These are phyloP conservation scores for Russula earlei DNA, from an alignment of 768 basidiomycete genomes.

Conservation along the genomic window DNA sequence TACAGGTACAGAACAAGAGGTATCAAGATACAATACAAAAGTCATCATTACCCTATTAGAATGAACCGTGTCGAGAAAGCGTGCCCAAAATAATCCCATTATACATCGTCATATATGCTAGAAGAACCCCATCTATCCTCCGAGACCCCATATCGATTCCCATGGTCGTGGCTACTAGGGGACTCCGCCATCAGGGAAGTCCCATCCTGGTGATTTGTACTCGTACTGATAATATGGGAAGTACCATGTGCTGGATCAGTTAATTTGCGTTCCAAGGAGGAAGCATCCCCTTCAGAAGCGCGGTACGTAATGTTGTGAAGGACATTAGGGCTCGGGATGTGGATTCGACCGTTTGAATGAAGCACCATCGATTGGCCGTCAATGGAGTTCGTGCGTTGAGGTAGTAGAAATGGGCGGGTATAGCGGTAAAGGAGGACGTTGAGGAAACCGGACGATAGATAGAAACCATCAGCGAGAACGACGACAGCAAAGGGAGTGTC, in stretches of 20 bases:
- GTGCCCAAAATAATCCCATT: not conserved
- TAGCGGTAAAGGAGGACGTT: conserved; percentile 33
- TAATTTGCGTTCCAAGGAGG: not conserved
- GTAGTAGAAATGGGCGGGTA: conserved; percentile 35
- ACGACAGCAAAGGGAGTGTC: conserved; percentile 30
- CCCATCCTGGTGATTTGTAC: not conserved
- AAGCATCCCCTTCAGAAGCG: not conserved
- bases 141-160: not conserved
- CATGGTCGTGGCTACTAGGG: not conserved
- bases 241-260: not conserved
- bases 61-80: not conserved
- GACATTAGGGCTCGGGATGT: not conserved
- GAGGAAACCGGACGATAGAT: conserved; percentile 36
- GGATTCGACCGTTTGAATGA: not conserved
- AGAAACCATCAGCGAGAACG: conserved; percentile 33
- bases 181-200: not conserved
- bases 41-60: not conserved
- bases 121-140: not conserved
- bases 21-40: too few species aligned
- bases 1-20: too few species aligned
- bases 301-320: not conserved
- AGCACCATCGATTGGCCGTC: not conserved
- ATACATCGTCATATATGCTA: not conserved
- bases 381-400: conserved; percentile 11
- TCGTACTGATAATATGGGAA: not conserved